Conservation (phyloP, 2,329 filamentous ascomycete genomes). For the Fusarium sp. region DNA sequence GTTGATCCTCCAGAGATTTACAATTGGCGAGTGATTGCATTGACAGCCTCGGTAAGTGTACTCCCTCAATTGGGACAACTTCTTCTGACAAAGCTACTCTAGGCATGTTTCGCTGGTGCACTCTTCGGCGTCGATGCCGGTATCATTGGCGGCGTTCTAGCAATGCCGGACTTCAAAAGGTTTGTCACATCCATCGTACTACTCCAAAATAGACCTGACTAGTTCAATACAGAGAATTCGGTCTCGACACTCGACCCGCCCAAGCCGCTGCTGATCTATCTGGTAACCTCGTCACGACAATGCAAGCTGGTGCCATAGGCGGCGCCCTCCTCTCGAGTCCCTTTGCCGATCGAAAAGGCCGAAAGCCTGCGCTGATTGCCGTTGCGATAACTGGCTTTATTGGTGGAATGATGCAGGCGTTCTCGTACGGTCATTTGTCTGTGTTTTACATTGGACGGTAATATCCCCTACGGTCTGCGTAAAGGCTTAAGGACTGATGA, state of each 20-base stretch:
- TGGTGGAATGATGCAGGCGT: slow-evolving; percentile 53
- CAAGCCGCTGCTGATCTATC: slow-evolving; percentile 41
- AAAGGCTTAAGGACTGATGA: accelerated
- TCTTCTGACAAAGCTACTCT: not conserved
- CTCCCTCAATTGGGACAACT: accelerated
- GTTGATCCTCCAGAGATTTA: slow-evolving; percentile 78
- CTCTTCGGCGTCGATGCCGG: slow-evolving; percentile 50
- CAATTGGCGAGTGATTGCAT: slow-evolving; percentile 76
- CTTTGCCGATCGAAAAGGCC: slow-evolving; percentile 50
- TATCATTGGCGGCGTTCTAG: slow-evolving; percentile 51
- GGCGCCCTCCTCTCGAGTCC: slow-evolving; percentile 47
- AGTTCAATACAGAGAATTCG: slow-evolving; percentile 38
- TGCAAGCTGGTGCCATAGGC: slow-evolving; percentile 50
- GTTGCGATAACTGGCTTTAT: slow-evolving; percentile 51
- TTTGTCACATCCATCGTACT: not conserved
- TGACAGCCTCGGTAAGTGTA: slow-evolving; percentile 67
- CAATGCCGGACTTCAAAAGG: slow-evolving; percentile 49
- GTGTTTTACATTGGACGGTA: slow-evolving; percentile 52
- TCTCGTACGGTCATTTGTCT: slow-evolving; percentile 51
- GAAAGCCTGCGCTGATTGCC: slow-evolving; percentile 52
- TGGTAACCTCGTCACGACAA: slow-evolving; percentile 50
- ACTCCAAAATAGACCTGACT: too few relatives aligned
- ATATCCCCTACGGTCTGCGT: accelerated
- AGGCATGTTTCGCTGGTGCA: slow-evolving; percentile 45
- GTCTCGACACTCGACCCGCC: slow-evolving; percentile 33